A percentile compares a stretch with the other conserved stretches of the same genome.
phyloP scores from a whole-genome alignment of 73 alveolate species.

The Tetrahymena borealis region DNA sequence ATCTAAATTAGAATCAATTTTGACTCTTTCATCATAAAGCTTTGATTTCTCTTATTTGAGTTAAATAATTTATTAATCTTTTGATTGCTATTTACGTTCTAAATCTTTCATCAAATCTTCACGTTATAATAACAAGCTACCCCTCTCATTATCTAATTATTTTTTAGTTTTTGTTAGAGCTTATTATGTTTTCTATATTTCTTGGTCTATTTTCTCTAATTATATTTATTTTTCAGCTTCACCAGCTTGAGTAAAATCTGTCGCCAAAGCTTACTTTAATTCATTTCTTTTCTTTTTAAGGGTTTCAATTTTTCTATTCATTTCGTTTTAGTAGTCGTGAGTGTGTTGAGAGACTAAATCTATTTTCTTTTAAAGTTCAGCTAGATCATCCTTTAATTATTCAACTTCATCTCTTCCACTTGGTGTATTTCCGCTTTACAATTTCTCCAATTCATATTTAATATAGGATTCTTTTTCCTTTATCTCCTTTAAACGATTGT shows the following conservation, averaged over 20 bases:
- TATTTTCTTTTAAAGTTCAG: neutral
- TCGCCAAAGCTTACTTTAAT: neutral
- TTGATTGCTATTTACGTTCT: neutral
- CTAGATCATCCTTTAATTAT: neutral
- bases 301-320: neutral
- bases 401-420: neutral
- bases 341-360: neutral
- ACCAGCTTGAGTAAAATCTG: neutral
- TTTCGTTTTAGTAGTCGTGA: neutral
- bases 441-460: neutral
- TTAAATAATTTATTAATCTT: neutral
- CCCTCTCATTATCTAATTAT: neutral
- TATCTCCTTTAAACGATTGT: neutral
- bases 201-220: neutral
- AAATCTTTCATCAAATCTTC: neutral
- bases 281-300: neutral
- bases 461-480: neutral
- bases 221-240: neutral
- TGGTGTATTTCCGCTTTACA: neutral
- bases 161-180: neutral
- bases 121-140: neutral
- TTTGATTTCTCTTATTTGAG: neutral
- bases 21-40: neutral
- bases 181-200: neutral
- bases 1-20: neutral